These are phyloP conservation scores for Pholiota conissans DNA, from an alignment of 768 basidiomycete species.

Conservation along the genomic window DNA sequence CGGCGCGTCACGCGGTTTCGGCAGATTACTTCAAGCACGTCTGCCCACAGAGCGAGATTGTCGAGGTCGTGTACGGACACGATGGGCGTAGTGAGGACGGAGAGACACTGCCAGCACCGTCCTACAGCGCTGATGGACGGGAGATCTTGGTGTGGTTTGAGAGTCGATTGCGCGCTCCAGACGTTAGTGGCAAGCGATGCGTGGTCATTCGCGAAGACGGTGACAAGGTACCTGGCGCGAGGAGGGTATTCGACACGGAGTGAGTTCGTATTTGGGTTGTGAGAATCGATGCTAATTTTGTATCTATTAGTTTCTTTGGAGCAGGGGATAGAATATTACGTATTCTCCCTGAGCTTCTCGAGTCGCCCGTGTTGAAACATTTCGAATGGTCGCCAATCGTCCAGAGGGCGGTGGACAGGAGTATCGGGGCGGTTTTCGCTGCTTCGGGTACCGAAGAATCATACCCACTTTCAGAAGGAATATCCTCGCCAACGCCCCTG, in stretches of 20 bases:
- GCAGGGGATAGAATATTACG: conserved; percentile 32
- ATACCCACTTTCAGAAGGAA: too few relatives aligned
- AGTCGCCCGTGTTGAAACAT: conserved; percentile 48
- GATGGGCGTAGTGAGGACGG: neutral
- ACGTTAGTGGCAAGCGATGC: conserved; percentile 22
- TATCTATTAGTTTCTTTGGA: conserved; percentile 42
- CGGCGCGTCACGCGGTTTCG: conserved; percentile 39
- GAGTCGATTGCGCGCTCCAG: conserved; percentile 31
- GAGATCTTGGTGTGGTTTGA: conserved; percentile 54
- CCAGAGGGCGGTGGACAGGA: conserved; percentile 47
- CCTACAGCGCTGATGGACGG: conserved; percentile 35
- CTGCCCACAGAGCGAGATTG: conserved; percentile 38
- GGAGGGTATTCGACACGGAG: conserved; percentile 49
- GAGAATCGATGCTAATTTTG: neutral
- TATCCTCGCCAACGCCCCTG: too few relatives aligned
- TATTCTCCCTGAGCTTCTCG: conserved; percentile 40
- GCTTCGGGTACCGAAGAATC: conserved; percentile 18
- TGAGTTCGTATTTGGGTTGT: conserved; percentile 29
- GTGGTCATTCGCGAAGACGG: conserved; percentile 39
- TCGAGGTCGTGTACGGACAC: conserved; percentile 25
- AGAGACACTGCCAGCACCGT: conserved; percentile 17
- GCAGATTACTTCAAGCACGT: conserved; percentile 48
- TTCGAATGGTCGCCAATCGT: conserved; percentile 59
- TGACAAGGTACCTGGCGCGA: conserved; percentile 14
- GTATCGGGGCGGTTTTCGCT: conserved; percentile 42